Evolutionary conservation across 148 eudicot genomes (phyloP), one percentile per base, ranked within the genome.

Genomic region (Talinum fruticosum): DNA sequence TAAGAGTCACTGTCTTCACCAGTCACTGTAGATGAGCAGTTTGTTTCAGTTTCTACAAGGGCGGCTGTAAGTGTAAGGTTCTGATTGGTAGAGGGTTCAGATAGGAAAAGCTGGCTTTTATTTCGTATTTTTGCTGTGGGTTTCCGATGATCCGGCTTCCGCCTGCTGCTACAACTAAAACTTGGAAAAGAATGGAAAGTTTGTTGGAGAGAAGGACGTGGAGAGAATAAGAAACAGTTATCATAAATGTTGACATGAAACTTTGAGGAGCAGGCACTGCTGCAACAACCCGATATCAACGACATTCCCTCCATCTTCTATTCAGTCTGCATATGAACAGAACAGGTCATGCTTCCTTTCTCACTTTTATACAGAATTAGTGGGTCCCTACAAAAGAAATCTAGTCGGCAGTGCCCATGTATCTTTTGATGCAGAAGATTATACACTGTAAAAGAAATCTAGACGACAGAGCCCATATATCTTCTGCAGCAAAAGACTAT

Each of bases 271-370:
- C 64, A 47, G 53, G 73, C 72, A 47, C 80, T 78, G 77, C 68
- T 77, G 59, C 77, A 76, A 54, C 51, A 61, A 32, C 80, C 78
- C 74, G 76, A 66, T 61, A 81, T 28, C 80, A 81, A 72, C 18
- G 80, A 79, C 69, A 77, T 68, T 66, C 84, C 73, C 68, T 81
- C 84, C 84, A 81, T 77, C 41, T 59, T 76, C 47, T 44, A 54
- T 10, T 54, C 2, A 1, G 62, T 54, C 62, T 54, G 62, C 62
- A 23, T 8, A 54, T 54, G 23, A 54, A 54, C 45, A 41, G 45
- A 41, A 41, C 10, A 2, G 45, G 45, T 41, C 45, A 41, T 41
- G 45, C 45, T 41, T 41, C 45, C 45, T 41, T 12, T 6, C 45
- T 41, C 45, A 37, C 7, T 37, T 7, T 41, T 6, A 41, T 6